phyloP scores from a whole-genome alignment of 495 filamentous ascomycete genomes.

The Neurospora discreta region DNA sequence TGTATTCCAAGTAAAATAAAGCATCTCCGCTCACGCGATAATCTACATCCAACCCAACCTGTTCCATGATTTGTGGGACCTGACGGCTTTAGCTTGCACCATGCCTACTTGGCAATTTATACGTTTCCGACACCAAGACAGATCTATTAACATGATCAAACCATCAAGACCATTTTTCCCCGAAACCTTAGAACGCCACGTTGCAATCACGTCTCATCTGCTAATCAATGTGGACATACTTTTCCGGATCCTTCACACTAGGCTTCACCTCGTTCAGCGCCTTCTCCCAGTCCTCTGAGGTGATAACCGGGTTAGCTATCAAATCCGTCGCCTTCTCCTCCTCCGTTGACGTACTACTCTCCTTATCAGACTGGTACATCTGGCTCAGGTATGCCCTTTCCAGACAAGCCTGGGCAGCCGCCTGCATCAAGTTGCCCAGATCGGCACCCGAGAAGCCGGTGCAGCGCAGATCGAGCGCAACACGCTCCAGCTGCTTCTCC shows the following conservation, averaged over 20 bases:
- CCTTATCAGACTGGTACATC: conserved; percentile 1
- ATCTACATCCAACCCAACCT: background rate
- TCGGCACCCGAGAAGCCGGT: conserved; percentile 88
- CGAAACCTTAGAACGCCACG: background rate
- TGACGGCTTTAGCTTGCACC: background rate
- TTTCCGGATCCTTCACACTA: conserved; percentile 56
- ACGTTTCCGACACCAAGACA: background rate
- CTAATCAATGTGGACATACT: conserved; percentile 7
- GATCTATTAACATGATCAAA: background rate
- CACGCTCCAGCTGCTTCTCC: conserved; percentile 35
- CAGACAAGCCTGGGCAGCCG: conserved; percentile 68
- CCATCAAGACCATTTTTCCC: background rate
- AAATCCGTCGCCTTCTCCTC: conserved; percentile 2
- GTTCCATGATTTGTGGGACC: background rate
- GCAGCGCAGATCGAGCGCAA: conserved; percentile 59
- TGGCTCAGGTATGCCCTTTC: conserved; percentile 36
- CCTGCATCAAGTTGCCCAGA: conserved; percentile 62
- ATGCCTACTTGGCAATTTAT: background rate
- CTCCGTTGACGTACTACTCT: conserved; percentile 3
- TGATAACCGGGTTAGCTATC: conserved; percentile 37
- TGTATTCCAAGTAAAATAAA: background rate
- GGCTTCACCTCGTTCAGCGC: conserved; percentile 63
- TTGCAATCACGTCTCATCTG: background rate
- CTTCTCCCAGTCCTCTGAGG: conserved; percentile 62
- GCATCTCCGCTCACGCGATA: background rate